These are phyloP conservation scores for Rutidosis leptorrhynchoides DNA, from an alignment of 129 eudicot genomes.

Conservation along the genomic window DNA sequence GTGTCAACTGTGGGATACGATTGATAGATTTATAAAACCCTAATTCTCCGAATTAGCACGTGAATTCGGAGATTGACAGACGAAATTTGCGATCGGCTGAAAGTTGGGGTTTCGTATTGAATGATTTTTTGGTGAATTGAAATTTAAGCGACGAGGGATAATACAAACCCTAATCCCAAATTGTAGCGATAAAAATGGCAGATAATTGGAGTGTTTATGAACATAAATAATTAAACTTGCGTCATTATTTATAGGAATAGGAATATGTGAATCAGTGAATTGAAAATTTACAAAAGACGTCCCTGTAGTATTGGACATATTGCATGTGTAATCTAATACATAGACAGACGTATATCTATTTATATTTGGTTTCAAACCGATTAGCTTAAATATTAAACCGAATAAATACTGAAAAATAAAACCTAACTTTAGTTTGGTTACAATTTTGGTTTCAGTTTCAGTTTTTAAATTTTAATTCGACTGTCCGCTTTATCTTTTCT, in stretches of 20 bases:
- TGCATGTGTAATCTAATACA: neutral
- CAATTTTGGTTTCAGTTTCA: too few relatives aligned
- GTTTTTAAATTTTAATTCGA: too few relatives aligned
- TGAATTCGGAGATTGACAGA: neutral
- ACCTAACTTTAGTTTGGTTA: too few relatives aligned
- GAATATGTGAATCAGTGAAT: neutral
- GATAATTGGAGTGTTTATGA: neutral
- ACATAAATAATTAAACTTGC: neutral
- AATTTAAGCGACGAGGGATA: neutral
- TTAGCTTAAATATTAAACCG: too few relatives aligned
- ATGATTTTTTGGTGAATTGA: neutral
- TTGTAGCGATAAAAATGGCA: neutral
- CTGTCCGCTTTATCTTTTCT: too few relatives aligned
- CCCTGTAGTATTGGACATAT: conserved; percentile 10
- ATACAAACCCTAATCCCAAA: neutral
- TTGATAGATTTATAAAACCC: neutral
- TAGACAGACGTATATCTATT: too few relatives aligned
- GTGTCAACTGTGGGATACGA: conserved; percentile 3
- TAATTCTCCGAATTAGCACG: neutral
- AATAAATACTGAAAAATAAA: too few relatives aligned
- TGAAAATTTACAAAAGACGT: neutral
- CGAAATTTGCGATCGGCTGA: neutral
- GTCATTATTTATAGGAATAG: too few relatives aligned
- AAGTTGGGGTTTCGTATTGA: neutral
- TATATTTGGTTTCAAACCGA: too few relatives aligned